phyloP scores from a whole-genome alignment of 129 eudicot genomes.

The Flaveria brownii region DNA sequence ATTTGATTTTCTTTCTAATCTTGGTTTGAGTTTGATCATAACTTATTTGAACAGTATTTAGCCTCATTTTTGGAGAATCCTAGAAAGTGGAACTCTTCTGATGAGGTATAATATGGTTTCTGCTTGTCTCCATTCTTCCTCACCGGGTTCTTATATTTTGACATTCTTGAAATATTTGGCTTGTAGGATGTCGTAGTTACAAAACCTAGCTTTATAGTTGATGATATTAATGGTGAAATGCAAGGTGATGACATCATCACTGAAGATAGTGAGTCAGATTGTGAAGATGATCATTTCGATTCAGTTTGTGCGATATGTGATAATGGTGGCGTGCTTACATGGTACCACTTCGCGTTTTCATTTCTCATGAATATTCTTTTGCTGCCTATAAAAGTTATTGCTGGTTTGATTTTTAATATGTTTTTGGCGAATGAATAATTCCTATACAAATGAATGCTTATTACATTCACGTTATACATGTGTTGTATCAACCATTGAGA shows the following conservation, averaged over 20 bases:
- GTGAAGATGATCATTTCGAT: constrained; percentile 59
- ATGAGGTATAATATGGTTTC: constrained; percentile 50
- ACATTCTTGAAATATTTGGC: constrained; percentile 17
- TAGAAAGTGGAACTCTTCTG: constrained; percentile 42
- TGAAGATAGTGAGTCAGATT: constrained; percentile 56
- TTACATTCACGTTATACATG: background rate
- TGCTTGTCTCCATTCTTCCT: constrained; percentile 20
- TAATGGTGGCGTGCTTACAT: constrained; percentile 61
- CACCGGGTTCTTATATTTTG: constrained; percentile 17
- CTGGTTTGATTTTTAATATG: background rate
- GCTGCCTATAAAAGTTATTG: background rate
- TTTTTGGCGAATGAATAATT: background rate
- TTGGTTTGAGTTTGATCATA: constrained; percentile 17
- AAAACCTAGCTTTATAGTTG: constrained; percentile 54
- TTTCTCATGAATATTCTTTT: background rate
- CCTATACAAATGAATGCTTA: background rate
- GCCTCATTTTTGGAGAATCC: constrained; percentile 62
- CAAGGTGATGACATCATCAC: constrained; percentile 44
- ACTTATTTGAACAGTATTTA: constrained; percentile 48
- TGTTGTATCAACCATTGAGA: background rate
- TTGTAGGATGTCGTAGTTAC: constrained; percentile 47
- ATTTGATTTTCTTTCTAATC: background rate
- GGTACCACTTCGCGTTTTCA: constrained; percentile 41
- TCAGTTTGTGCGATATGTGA: constrained; percentile 88
- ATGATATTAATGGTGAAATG: constrained; percentile 40